Evolutionary conservation across 176 grass and related monocot species (phyloP).

Genomic region (Phoenix roebelenii): DNA sequence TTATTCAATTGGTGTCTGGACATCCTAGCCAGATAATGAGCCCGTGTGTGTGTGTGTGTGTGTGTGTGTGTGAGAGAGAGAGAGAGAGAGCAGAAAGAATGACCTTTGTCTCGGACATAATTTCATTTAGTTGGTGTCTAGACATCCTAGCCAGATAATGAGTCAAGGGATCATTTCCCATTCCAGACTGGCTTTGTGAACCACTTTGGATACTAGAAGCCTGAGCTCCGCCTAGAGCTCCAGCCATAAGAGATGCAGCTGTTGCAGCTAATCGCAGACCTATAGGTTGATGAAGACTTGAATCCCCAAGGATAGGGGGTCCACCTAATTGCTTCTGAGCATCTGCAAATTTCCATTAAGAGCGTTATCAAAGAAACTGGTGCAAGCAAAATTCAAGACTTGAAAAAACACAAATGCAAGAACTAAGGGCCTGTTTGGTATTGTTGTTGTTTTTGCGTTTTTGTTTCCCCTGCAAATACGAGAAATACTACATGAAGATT

Average conservation of each 20-base stretch:
- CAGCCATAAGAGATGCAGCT: constrained; percentile 62
- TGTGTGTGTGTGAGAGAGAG: too few relatives aligned
- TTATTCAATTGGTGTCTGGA: too few relatives aligned
- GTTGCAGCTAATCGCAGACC: constrained; percentile 66
- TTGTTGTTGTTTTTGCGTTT: too few relatives aligned
- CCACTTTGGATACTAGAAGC: constrained; percentile 50
- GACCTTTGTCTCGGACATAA: constrained; percentile 93
- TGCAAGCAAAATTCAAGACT: constrained; percentile 15
- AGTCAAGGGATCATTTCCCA: constrained; percentile 82
- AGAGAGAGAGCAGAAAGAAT: constrained; percentile 1
- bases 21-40: too few relatives aligned
- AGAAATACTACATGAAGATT: too few relatives aligned
- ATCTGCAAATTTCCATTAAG: constrained; percentile 33
- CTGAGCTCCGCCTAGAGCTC: constrained; percentile 67
- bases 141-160: constrained; percentile 87
- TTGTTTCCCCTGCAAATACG: too few relatives aligned
- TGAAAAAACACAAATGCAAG: constrained; percentile 13
- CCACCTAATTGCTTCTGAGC: constrained; percentile 45
- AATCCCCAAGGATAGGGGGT: constrained; percentile 32
- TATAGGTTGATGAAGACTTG: constrained; percentile 55
- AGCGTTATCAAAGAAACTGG: constrained; percentile 9
- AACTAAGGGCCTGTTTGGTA: background rate
- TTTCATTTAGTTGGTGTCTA: constrained; percentile 61
- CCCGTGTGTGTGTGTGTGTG: too few relatives aligned
- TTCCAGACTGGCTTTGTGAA: constrained; percentile 57